Percentiles rank a stretch among this genome's conserved stretches.
Evolutionary conservation across 495 filamentous ascomycete species (phyloP).

Genomic region (Tetracladium marchalianum): DNA sequence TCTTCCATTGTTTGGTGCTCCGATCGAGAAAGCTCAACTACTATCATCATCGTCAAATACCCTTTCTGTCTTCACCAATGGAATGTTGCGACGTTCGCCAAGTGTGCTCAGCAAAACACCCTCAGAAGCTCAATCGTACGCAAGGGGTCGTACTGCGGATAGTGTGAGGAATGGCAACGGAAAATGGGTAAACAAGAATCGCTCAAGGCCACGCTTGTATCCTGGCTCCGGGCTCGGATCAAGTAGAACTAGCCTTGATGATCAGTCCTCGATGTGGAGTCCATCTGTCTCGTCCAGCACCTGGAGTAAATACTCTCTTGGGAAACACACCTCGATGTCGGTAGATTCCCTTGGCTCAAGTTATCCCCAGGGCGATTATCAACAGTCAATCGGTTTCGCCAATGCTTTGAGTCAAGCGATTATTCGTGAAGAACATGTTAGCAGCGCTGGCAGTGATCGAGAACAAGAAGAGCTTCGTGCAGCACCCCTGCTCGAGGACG

Average conservation of each 20-base stretch:
- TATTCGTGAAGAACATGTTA: constrained; percentile 74
- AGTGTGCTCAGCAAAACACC: constrained; percentile 87
- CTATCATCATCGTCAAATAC: constrained; percentile 26
- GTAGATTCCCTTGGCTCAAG: constrained; percentile 76
- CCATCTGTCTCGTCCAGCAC: constrained; percentile 73
- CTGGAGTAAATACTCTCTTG: constrained; percentile 90
- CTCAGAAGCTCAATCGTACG: constrained; percentile 63
- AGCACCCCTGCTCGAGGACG: constrained; percentile 78
- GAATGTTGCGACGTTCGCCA: constrained; percentile 70
- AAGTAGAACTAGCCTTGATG: constrained; percentile 87
- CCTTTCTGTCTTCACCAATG: constrained; percentile 43
- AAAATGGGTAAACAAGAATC: constrained; percentile 75
- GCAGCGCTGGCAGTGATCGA: constrained; percentile 37
- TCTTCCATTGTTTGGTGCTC: constrained; percentile 67
- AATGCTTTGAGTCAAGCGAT: constrained; percentile 96
- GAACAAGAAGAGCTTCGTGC: constrained; percentile 37
- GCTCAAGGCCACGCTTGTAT: constrained; percentile 72
- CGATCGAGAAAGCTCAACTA: constrained; percentile 21
- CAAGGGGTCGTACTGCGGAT: constrained; percentile 60
- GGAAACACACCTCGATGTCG: constrained; percentile 82
- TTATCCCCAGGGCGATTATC: constrained; percentile 76
- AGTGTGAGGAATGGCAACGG: constrained; percentile 46
- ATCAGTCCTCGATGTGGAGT: constrained; percentile 83
- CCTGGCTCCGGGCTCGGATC: constrained; percentile 75
- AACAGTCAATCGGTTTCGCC: constrained; percentile 95